Conservation (phyloP, 306 rosid genomes). For the Cicer bijugum region DNA sequence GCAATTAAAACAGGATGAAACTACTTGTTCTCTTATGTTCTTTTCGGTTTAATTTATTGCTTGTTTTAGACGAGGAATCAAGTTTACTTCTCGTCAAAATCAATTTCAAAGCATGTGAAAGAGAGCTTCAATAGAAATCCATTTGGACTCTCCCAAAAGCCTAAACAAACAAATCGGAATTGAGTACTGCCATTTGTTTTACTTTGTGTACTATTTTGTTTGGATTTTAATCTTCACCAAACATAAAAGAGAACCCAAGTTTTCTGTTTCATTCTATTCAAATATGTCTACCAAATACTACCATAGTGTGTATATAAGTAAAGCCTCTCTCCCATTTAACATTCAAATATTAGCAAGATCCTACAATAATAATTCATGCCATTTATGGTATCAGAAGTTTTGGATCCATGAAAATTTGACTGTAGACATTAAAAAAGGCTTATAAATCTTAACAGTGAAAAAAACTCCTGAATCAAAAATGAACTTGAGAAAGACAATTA, state of each 20-base stretch:
- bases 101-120: too few relatives aligned
- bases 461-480: slow-evolving; percentile 27
- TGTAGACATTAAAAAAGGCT: slow-evolving; percentile 11
- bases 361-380: background rate
- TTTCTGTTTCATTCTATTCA: background rate
- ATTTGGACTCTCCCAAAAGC: too few relatives aligned
- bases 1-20: background rate
- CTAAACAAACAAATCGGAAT: background rate
- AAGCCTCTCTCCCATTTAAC: slow-evolving; percentile 6
- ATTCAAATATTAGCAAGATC: slow-evolving; percentile 34
- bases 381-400: slow-evolving; percentile 27
- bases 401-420: slow-evolving; percentile 10
- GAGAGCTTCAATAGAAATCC: too few relatives aligned
- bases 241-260: background rate
- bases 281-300: background rate
- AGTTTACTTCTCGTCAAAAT: too few relatives aligned
- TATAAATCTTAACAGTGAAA: slow-evolving; percentile 12
- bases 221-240: background rate
- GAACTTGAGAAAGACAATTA: slow-evolving; percentile 20
- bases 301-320: background rate
- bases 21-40: background rate
- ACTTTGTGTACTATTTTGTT: background rate
- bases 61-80: too few relatives aligned
- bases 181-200: background rate
- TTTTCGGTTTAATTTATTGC: background rate